Percentiles rank a stretch among this genome's conserved stretches.
phyloP scores from a whole-genome alignment of 352 stramenopile species.

The Phytopythium kandeliae region DNA sequence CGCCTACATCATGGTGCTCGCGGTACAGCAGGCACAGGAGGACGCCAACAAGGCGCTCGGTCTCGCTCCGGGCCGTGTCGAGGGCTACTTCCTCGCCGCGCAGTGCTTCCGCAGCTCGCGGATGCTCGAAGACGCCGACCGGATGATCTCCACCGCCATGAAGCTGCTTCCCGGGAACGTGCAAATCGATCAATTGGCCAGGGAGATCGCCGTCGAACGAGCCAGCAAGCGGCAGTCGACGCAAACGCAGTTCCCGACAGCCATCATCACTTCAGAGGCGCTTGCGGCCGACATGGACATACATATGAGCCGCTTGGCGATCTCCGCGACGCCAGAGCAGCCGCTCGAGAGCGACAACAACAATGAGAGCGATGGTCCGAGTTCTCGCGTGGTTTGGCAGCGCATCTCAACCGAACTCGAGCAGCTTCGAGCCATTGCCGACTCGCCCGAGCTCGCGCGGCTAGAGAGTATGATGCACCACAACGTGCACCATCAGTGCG shows the following conservation, averaged over 20 bases:
- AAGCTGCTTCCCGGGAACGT: neutral
- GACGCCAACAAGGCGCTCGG: slow-evolving; percentile 22
- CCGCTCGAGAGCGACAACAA: slow-evolving; percentile 23
- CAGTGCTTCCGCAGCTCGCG: slow-evolving; percentile 5
- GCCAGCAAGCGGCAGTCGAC: neutral
- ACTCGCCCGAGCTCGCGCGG: slow-evolving; percentile 24
- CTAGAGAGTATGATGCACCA: slow-evolving; percentile 49
- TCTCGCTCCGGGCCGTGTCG: neutral
- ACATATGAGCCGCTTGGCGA: neutral
- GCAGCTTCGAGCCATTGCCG: slow-evolving; percentile 17
- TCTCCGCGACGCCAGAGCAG: neutral
- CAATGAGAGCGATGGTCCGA: slow-evolving; percentile 10
- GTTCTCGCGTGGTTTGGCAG: slow-evolving; percentile 13
- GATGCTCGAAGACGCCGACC: neutral
- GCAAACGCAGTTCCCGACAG: neutral
- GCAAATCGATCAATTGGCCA: slow-evolving; percentile 5
- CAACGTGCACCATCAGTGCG: slow-evolving; percentile 50
- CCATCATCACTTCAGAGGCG: neutral
- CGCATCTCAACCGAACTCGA: slow-evolving; percentile 16
- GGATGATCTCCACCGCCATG: neutral
- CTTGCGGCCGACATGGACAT: neutral
- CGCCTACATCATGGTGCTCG: slow-evolving; percentile 14
- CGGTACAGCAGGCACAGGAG: slow-evolving; percentile 35
- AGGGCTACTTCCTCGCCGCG: slow-evolving; percentile 6
- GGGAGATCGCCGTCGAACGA: slow-evolving; percentile 3